These are phyloP conservation scores for Schizothecium vesticola DNA, from an alignment of 495 filamentous ascomycete species.

Conservation along the genomic window DNA sequence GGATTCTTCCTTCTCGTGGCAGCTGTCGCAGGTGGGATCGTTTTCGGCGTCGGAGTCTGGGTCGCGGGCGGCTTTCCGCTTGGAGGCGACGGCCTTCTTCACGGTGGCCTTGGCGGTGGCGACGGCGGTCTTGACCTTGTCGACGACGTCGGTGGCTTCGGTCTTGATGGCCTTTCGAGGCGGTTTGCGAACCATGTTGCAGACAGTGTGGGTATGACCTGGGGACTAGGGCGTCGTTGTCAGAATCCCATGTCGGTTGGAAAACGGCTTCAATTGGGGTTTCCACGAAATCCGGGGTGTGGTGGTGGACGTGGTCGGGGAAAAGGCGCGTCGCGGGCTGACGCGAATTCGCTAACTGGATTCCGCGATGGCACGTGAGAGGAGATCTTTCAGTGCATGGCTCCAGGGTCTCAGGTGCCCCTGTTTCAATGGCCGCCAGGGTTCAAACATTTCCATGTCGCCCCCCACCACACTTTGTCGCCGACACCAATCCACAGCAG, in stretches of 20 bases:
- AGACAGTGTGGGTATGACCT: not conserved
- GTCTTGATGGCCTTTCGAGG: not conserved
- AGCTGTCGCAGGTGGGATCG: constrained; percentile 14
- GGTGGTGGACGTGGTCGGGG: not conserved
- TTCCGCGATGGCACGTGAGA: constrained; percentile 3
- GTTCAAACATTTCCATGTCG: not conserved
- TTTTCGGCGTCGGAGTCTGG: constrained; percentile 22
- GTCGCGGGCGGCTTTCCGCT: constrained; percentile 32
- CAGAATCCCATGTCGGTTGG: not conserved
- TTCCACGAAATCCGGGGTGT: no score
- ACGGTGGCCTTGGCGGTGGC: constrained; percentile 8
- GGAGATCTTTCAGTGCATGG: not conserved
- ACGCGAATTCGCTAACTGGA: not conserved
- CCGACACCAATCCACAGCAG: not conserved
- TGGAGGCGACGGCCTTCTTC: constrained; percentile 20
- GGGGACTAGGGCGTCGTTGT: not conserved
- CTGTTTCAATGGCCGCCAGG: not conserved
- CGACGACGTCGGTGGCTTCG: not conserved
- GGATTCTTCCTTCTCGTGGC: constrained; percentile 20
- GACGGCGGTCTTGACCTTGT: constrained; percentile 6
- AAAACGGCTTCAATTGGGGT: not conserved
- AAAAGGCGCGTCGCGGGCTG: not conserved
- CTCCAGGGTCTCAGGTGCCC: not conserved
- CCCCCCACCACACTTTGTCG: not conserved
- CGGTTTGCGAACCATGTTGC: not conserved